These are phyloP conservation scores for Acanthamoeba sp. DNA, from an alignment of 208 protist species.

Conservation along the genomic window DNA sequence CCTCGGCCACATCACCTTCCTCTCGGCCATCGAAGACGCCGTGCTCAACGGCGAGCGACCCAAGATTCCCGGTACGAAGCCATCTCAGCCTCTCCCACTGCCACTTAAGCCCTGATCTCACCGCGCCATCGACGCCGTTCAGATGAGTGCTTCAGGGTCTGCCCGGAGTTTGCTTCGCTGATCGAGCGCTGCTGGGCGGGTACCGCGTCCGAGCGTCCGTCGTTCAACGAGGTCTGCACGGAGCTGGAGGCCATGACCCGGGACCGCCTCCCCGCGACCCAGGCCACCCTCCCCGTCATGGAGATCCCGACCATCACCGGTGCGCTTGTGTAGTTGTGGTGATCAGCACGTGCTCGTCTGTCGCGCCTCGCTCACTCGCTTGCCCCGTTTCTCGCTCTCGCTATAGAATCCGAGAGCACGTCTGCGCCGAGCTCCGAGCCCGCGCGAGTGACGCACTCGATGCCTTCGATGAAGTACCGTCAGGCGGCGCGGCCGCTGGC, in stretches of 20 bases:
- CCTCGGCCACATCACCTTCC: slow-evolving; percentile 76
- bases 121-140: not conserved
- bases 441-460: slow-evolving; percentile 36
- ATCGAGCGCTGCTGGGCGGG: slow-evolving; percentile 73
- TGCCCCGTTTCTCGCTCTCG: not conserved
- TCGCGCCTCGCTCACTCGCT: too few species aligned
- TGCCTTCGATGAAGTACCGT: slow-evolving; percentile 68
- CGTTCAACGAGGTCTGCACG: slow-evolving; percentile 32
- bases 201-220: not conserved
- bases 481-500: slow-evolving; percentile 21
- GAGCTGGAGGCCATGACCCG: slow-evolving; percentile 28
- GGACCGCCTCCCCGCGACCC: not conserved
- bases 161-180: slow-evolving; percentile 61
- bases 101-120: not conserved
- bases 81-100: too few species aligned
- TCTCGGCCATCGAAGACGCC: slow-evolving; percentile 71
- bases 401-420: not conserved
- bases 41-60: slow-evolving; percentile 66
- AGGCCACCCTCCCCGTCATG: slow-evolving; percentile 6
- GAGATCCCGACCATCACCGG: slow-evolving; percentile 46
- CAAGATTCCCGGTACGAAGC: slow-evolving; percentile 42
- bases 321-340: not conserved
- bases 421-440: not conserved
- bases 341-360: not conserved
- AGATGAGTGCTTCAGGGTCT: slow-evolving; percentile 30